Evolutionary conservation across 129 eudicot genomes (phyloP), one percentile per base, ranked within the genome.

Genomic region (Centella asiatica): DNA sequence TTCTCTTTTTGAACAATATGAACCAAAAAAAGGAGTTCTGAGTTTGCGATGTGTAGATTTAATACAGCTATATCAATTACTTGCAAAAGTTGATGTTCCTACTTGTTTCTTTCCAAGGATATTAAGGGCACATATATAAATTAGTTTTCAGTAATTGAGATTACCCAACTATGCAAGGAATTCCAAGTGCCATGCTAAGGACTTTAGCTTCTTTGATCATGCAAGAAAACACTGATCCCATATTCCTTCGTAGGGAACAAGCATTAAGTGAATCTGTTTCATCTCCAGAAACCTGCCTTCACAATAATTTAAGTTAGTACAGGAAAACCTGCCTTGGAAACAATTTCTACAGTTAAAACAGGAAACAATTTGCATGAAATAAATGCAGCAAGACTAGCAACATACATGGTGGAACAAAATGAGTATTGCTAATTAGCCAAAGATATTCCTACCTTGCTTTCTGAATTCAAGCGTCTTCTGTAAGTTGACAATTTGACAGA

Each of bases 81-180:
- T n/a, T n/a, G n/a, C n/a, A n/a, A n/a, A n/a, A n/a, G n/a, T n/a
- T n/a, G n/a, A n/a, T n/a, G n/a, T n/a, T n/a, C n/a, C n/a, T n/a
- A n/a, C n/a, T n/a, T n/a, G n/a, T n/a, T n/a, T n/a, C n/a, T n/a
- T n/a, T n/a, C n/a, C n/a, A n/a, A n/a, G n/a, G n/a, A n/a, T n/a
- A n/a, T n/a, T n/a, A n/a, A n/a, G n/a, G n/a, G n/a, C n/a, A n/a
- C n/a, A n/a, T n/a, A n/a, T n/a, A n/a, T n/a, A n/a, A n/a, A 44
- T 24, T 6, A 57, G 17, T 33, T 36, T 4, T 12, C 51, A 32
- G 26, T 18, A 29, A 37, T 31, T n/a, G n/a, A 54, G 62, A 47
- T 70, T 87, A 92, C 99, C 96, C 95, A 58, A 87, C 90, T 62
- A 93, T 68, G 81, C 96, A 87, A 60, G 95, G 99, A 76, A 93